Evolutionary conservation across 441 rosid species (phyloP).

Genomic region (Melianthus villosus): DNA sequence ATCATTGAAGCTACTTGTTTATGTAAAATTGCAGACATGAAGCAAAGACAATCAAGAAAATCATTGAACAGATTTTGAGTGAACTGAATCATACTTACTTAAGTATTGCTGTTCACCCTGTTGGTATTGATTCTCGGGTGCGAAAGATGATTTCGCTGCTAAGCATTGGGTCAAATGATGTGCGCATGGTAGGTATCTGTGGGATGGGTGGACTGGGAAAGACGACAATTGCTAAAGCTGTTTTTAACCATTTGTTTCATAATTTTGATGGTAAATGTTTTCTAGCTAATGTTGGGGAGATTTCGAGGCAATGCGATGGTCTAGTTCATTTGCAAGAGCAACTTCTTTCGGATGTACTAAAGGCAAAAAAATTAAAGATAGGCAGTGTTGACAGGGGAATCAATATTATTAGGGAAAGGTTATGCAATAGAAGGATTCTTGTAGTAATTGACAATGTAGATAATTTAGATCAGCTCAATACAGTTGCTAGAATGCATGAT

Average conservation of each 20-base stretch:
- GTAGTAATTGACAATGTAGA: conserved; percentile 26
- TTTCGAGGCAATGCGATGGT: conserved; percentile 12
- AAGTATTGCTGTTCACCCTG: too few relatives aligned
- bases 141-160: too few relatives aligned
- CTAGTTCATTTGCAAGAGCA: conserved; percentile 21
- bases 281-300: conserved; percentile 29
- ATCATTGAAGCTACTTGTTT: too few relatives aligned
- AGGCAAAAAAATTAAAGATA: not conserved
- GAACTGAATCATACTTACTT: too few relatives aligned
- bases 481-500: conserved; percentile 9
- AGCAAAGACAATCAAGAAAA: too few relatives aligned
- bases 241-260: too few relatives aligned
- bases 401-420: conserved; percentile 9
- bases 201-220: too few relatives aligned
- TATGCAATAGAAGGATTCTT: conserved; percentile 7
- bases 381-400: not conserved
- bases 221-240: too few relatives aligned
- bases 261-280: conserved; percentile 21
- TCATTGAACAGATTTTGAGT: too few relatives aligned
- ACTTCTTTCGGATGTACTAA: conserved; percentile 15
- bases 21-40: too few relatives aligned
- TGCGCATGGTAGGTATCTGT: too few relatives aligned
- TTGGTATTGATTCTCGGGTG: too few relatives aligned
- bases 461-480: conserved; percentile 14
- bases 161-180: not conserved